phyloP scores from a whole-genome alignment of 225 moss, liverwort and hornwort species.

The Antitrichia curtipendula region DNA sequence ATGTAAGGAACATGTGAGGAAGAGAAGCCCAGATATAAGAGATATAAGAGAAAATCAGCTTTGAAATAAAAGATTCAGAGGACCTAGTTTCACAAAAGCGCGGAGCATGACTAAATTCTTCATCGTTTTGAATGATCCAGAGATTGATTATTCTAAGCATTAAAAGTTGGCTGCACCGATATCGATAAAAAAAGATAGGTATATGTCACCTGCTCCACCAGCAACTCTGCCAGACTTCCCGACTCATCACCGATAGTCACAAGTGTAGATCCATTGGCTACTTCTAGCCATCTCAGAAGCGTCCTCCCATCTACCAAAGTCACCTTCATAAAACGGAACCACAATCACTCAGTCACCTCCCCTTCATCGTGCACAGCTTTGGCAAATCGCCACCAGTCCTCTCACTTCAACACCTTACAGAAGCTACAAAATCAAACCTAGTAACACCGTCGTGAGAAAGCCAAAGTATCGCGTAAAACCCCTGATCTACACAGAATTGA shows the following conservation, averaged over 20 bases:
- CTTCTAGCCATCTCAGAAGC: constrained; percentile 32
- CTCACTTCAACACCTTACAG: not conserved
- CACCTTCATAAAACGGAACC: constrained; percentile 26
- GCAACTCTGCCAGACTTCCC: constrained; percentile 26
- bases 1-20: not conserved
- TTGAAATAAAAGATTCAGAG: not conserved
- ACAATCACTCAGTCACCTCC: not conserved
- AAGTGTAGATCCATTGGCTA: constrained; percentile 10
- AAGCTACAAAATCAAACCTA: not conserved
- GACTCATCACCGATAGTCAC: constrained; percentile 6
- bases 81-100: not conserved
- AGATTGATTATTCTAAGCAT: not conserved
- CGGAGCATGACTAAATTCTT: not conserved
- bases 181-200: not conserved
- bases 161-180: not conserved
- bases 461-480: not conserved
- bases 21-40: not conserved
- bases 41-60: not conserved
- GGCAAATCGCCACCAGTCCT: not conserved
- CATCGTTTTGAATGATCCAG: not conserved
- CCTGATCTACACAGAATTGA: not conserved
- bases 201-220: constrained; percentile 41
- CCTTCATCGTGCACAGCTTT: not conserved
- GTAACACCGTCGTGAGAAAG: not conserved
- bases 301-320: constrained; percentile 44